phyloP scores from a whole-genome alignment of 352 stramenopile species.

The Pythium sp. region DNA sequence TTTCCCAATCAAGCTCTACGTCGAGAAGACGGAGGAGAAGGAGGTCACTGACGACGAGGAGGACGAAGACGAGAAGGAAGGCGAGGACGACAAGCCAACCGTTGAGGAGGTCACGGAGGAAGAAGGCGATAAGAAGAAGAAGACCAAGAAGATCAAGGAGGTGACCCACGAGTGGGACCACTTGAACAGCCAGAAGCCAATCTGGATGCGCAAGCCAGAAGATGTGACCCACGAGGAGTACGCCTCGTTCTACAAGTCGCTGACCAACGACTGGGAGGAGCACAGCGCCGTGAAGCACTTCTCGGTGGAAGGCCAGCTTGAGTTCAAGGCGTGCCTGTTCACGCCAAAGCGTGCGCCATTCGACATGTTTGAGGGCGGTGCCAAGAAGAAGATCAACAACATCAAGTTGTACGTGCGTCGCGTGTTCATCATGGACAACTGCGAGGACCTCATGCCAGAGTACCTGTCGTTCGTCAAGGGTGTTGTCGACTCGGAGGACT shows the following conservation, averaged over 20 bases:
- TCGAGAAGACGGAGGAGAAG: constrained; percentile 99
- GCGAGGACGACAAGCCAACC: constrained; percentile 96
- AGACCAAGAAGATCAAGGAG: constrained; percentile 97
- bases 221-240: constrained; percentile 99
- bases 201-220: constrained; percentile 99
- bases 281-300: constrained; percentile 99
- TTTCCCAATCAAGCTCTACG: constrained; percentile 99
- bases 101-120: constrained; percentile 97
- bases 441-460: constrained; percentile 99
- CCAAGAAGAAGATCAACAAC: constrained; percentile 99
- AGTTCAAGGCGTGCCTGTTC: constrained; percentile 99
- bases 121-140: constrained; percentile 98
- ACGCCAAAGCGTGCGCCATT: constrained; percentile 98
- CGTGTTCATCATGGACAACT: constrained; percentile 99
- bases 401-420: constrained; percentile 99
- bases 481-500: constrained; percentile 99
- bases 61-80: constrained; percentile 94
- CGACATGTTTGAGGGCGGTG: constrained; percentile 99
- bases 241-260: constrained; percentile 99
- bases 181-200: constrained; percentile 99
- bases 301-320: constrained; percentile 98
- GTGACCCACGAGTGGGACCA: constrained; percentile 99
- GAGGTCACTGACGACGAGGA: constrained; percentile 99
- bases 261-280: constrained; percentile 99
- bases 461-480: constrained; percentile 99